These are phyloP conservation scores for Didymella lethalis DNA, from an alignment of 2,329 filamentous ascomycete species.

Conservation along the genomic window DNA sequence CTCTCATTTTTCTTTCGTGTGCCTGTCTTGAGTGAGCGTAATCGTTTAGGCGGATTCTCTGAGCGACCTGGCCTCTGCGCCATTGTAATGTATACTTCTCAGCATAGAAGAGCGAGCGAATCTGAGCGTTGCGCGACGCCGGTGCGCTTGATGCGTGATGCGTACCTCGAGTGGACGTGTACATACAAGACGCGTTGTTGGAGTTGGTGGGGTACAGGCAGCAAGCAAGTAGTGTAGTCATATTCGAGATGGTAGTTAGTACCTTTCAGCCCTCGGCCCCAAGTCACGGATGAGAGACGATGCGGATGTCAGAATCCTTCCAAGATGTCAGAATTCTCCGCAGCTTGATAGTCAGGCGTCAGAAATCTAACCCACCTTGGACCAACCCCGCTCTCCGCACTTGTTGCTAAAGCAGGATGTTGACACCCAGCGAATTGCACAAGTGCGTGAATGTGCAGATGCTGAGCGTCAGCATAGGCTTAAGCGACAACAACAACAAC, in stretches of 20 bases:
- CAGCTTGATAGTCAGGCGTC: not conserved
- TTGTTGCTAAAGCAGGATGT: not conserved
- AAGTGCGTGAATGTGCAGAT: constrained; percentile 2
- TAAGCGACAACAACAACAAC: not conserved
- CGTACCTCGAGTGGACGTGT: constrained; percentile 8
- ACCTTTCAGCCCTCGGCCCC: constrained; percentile 1
- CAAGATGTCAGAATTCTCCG: not conserved
- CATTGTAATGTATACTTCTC: constrained; percentile 25
- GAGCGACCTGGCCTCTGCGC: constrained; percentile 8
- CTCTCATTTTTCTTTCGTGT: constrained; percentile 18
- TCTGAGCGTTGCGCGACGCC: constrained; percentile 1
- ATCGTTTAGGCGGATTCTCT: constrained; percentile 12
- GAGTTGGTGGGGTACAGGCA: not conserved
- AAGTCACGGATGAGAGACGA: not conserved
- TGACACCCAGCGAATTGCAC: not conserved
- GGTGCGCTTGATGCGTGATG: constrained; percentile 21
- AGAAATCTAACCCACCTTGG: not conserved
- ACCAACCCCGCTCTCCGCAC: constrained; percentile 1
- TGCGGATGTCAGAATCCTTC: not conserved
- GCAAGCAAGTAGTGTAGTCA: constrained; percentile 9
- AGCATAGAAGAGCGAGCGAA: constrained; percentile 7
- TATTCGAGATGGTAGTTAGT: constrained; percentile 8
- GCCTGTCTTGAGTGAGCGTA: constrained; percentile 16
- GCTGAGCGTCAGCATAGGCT: not conserved
- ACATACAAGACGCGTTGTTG: constrained; percentile 7